Percentiles rank a stretch among this genome's conserved stretches.
phyloP scores from a whole-genome alignment of 768 basidiomycete species.

The Leccinum ochraceum region DNA sequence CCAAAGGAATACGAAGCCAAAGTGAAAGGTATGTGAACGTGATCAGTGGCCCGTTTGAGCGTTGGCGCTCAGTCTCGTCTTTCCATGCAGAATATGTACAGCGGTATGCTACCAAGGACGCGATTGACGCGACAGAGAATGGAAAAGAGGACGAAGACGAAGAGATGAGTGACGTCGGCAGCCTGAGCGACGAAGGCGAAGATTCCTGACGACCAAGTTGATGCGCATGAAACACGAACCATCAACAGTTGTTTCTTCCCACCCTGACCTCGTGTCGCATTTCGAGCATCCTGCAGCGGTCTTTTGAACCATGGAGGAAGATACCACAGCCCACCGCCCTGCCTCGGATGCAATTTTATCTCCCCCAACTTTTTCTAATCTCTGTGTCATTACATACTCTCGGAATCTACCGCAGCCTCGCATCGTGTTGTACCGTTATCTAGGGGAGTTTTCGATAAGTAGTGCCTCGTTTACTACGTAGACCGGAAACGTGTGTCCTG shows the following conservation, averaged over 20 bases:
- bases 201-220: conserved; percentile 35
- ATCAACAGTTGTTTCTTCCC: conserved; percentile 8
- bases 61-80: conserved; percentile 7
- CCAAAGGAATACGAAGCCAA: conserved; percentile 94
- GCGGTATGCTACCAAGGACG: conserved; percentile 89
- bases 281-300: conserved; percentile 18
- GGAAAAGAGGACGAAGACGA: conserved; percentile 71
- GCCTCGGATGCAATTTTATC: conserved; percentile 19
- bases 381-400: conserved; percentile 22
- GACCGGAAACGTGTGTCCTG: neutral
- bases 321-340: conserved; percentile 25
- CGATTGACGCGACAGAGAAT: conserved; percentile 71
- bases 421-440: conserved; percentile 33
- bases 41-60: neutral
- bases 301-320: conserved; percentile 20
- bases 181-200: conserved; percentile 65
- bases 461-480: conserved; percentile 14
- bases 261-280: conserved; percentile 16
- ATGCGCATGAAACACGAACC: conserved; percentile 15
- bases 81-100: conserved; percentile 85
- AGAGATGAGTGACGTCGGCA: conserved; percentile 87
- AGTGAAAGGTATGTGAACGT: conserved; percentile 70
- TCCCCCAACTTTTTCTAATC: conserved; percentile 20
- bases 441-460: conserved; percentile 25
- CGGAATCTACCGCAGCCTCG: conserved; percentile 24